Evolutionary conservation across 441 rosid species (phyloP).

Genomic region (Corymbia calophylla): DNA sequence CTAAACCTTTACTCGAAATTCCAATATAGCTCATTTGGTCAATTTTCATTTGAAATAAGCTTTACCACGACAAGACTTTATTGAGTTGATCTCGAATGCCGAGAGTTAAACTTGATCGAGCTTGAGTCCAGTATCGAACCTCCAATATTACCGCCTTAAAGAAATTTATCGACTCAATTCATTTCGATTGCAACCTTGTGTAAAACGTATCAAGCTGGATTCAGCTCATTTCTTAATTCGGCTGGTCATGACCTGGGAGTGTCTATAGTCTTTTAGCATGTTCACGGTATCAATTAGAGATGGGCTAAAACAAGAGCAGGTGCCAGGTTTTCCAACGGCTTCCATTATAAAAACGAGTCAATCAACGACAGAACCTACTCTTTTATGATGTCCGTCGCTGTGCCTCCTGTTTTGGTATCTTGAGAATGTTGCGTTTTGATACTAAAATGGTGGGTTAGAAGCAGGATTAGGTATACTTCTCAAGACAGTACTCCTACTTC

Average conservation of each 20-base stretch:
- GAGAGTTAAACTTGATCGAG: background rate
- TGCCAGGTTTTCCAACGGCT: background rate
- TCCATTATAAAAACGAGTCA: background rate
- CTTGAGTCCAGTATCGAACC: background rate
- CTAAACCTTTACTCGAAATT: accelerated
- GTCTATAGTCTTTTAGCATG: background rate
- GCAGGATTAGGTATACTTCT: background rate
- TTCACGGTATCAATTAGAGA: background rate
- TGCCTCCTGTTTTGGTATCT: background rate
- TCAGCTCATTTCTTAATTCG: background rate
- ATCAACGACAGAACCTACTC: background rate
- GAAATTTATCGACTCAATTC: background rate
- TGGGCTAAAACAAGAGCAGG: background rate
- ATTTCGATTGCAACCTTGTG: background rate
- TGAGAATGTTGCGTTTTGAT: background rate
- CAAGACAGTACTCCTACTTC: background rate
- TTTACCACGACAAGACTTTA: background rate
- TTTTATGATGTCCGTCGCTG: background rate
- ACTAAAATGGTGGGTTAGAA: background rate
- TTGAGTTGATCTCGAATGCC: background rate
- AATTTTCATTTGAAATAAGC: background rate
- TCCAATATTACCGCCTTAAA: background rate
- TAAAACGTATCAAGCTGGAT: background rate
- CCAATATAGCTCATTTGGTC: too few relatives aligned
- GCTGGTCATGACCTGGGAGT: background rate